phyloP scores from a whole-genome alignment of 192 early-diverging fungal genomes.

The Coemansia sp. region DNA sequence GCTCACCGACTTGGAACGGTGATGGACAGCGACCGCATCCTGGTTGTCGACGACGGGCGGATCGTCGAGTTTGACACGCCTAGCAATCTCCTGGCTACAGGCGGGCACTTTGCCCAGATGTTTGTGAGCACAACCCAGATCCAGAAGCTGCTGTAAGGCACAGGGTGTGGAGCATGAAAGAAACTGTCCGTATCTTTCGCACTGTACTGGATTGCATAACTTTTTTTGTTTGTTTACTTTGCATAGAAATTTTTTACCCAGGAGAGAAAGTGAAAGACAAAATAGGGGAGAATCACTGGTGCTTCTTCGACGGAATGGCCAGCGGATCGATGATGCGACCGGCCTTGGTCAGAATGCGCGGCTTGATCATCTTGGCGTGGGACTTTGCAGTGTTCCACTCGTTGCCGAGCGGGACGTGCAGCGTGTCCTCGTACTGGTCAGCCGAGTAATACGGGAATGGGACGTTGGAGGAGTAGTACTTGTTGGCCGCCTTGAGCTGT shows the following conservation, averaged over 20 bases:
- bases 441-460: slow-evolving; percentile 83
- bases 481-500: slow-evolving; percentile 69
- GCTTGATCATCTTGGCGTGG: slow-evolving; percentile 74
- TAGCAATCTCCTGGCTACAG: slow-evolving; percentile 5
- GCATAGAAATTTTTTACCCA: too few species aligned
- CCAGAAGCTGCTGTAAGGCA: not conserved
- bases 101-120: slow-evolving; percentile 15
- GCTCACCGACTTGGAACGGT: slow-evolving; percentile 72
- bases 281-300: slow-evolving; percentile 20
- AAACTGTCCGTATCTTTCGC: too few species aligned
- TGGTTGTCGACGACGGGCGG: slow-evolving; percentile 56
- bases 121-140: slow-evolving; percentile 13
- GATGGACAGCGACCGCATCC: slow-evolving; percentile 60
- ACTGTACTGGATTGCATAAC: too few species aligned
- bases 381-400: slow-evolving; percentile 91
- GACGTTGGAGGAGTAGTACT: slow-evolving; percentile 71
- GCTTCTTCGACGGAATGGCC: slow-evolving; percentile 61
- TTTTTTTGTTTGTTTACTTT: too few species aligned
- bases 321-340: slow-evolving; percentile 90
- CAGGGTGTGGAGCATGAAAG: too few species aligned
- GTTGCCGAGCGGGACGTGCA: slow-evolving; percentile 86
- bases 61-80: slow-evolving; percentile 35
- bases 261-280: not conserved
- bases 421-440: slow-evolving; percentile 87
- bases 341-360: slow-evolving; percentile 78